phyloP scores from a whole-genome alignment of 495 filamentous ascomycete genomes.

The Ramalina intermedia region DNA sequence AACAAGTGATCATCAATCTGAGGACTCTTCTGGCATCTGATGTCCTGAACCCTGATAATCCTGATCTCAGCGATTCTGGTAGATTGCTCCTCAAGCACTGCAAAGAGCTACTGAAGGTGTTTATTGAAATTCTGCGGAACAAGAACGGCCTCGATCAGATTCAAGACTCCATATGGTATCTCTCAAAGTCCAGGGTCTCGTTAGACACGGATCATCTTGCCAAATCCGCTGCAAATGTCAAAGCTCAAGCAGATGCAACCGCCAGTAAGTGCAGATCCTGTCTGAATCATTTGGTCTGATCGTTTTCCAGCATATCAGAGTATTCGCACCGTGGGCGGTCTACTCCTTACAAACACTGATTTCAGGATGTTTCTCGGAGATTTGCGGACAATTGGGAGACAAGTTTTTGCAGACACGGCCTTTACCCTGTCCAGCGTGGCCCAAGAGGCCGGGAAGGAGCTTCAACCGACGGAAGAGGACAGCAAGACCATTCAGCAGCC shows the following conservation, averaged over 20 bases:
- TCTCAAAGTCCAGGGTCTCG: conserved; percentile 53
- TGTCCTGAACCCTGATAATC: conserved; percentile 60
- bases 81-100: conserved; percentile 55
- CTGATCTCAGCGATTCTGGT: conserved; percentile 63
- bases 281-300: conserved; percentile 5
- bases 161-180: conserved; percentile 83
- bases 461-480: conserved; percentile 52
- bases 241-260: conserved; percentile 58
- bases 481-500: conserved; percentile 41
- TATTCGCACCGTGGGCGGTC: conserved; percentile 64
- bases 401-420: conserved; percentile 79
- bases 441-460: conserved; percentile 51
- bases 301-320: conserved; percentile 55
- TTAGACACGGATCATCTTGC: conserved; percentile 55
- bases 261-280: conserved; percentile 42
- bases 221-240: conserved; percentile 45
- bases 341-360: conserved; percentile 78
- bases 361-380: conserved; percentile 83
- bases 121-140: conserved; percentile 61
- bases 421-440: conserved; percentile 60
- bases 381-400: conserved; percentile 58
- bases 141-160: conserved; percentile 81
- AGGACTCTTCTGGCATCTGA: conserved; percentile 66
- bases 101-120: conserved; percentile 54
- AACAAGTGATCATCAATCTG: conserved; percentile 69